phyloP scores from a whole-genome alignment of 148 eudicot genomes.

The Rhododendron simsii region DNA sequence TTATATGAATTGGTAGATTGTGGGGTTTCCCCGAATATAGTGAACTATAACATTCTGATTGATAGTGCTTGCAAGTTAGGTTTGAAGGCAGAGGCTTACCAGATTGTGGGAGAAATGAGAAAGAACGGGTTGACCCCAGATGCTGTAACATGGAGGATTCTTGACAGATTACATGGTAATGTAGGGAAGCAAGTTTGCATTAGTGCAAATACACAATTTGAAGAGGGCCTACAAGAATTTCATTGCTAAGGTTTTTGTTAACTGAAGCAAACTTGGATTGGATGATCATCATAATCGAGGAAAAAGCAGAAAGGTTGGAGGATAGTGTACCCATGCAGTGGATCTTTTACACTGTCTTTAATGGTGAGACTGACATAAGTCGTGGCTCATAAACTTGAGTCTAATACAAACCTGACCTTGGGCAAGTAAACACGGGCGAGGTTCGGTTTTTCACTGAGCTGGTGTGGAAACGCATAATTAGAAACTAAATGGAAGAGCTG shows the following conservation, averaged over 20 bases:
- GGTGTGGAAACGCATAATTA: background rate
- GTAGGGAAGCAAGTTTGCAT: background rate
- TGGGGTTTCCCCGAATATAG: constrained; percentile 55
- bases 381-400: background rate
- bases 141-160: constrained; percentile 78
- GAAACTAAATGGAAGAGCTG: background rate
- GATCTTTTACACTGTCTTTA: constrained; percentile 1
- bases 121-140: constrained; percentile 82
- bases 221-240: constrained; percentile 1
- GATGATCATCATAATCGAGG: background rate
- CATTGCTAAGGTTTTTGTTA: background rate
- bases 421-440: background rate
- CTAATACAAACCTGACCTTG: background rate
- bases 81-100: constrained; percentile 76
- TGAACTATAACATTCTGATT: constrained; percentile 71
- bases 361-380: background rate
- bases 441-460: background rate
- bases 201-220: background rate
- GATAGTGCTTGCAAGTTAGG: constrained; percentile 67
- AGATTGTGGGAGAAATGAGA: constrained; percentile 83
- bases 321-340: background rate
- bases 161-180: constrained; percentile 55
- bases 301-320: background rate
- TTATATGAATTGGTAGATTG: constrained; percentile 79
- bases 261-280: constrained; percentile 1